Percentiles rank a stretch among this genome's conserved stretches.
These are phyloP conservation scores for Alloteropsis angusta DNA, from an alignment of 202 grass and related monocot species.

Conservation along the genomic window DNA sequence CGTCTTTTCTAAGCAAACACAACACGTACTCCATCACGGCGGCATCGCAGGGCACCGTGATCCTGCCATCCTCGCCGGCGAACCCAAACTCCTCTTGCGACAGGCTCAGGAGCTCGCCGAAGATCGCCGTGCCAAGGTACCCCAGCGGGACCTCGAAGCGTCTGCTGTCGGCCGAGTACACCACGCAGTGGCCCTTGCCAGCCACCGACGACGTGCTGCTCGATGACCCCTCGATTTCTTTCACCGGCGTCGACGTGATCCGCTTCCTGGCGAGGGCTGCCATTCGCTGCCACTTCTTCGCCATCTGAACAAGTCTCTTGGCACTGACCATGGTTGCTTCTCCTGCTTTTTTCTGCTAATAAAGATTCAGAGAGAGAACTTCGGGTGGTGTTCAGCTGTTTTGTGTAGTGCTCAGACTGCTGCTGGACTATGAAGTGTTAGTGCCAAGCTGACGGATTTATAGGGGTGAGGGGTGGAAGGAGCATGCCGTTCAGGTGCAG, in stretches of 20 bases:
- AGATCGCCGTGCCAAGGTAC: conserved; percentile 29
- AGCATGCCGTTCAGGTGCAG: conserved; percentile 13
- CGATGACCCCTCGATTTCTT: background rate
- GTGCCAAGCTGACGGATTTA: conserved; percentile 24
- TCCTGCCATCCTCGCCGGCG: conserved; percentile 12
- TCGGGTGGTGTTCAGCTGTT: background rate
- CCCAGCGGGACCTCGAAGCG: conserved; percentile 45
- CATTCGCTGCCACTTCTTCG: conserved; percentile 50
- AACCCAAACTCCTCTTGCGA: conserved; percentile 41
- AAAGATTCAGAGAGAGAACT: background rate
- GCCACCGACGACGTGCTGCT: conserved; percentile 10
- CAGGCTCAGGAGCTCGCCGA: conserved; percentile 32
- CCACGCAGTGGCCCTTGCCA: conserved; percentile 31
- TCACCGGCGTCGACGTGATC: background rate
- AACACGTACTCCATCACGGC: conserved; percentile 33
- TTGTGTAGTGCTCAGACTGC: background rate
- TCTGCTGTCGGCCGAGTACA: conserved; percentile 36
- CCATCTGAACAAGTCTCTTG: conserved; percentile 37
- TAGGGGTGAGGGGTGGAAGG: conserved; percentile 5
- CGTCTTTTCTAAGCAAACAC: conserved; percentile 25
- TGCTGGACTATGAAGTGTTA: background rate
- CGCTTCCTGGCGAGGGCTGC: background rate
- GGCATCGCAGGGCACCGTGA: conserved; percentile 37
- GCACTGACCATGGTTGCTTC: conserved; percentile 38
- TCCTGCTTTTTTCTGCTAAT: conserved; percentile 17